A percentile compares a stretch with the other conserved stretches of the same genome.
Evolutionary conservation across 164 flowering plant species (phyloP).

Genomic region (Piper longum): DNA sequence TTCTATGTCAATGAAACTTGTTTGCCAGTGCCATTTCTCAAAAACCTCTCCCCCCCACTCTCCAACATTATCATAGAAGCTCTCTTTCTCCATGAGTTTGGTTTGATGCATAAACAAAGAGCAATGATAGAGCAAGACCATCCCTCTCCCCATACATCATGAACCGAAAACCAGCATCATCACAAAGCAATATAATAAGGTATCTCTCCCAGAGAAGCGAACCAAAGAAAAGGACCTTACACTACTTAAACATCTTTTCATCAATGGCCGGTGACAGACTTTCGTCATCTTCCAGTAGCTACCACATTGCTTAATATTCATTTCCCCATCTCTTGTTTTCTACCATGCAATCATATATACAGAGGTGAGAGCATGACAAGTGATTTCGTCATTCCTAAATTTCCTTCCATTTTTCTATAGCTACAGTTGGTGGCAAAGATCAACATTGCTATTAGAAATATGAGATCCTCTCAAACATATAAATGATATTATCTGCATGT

Average conservation of each 20-base stretch:
- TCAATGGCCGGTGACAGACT: not conserved
- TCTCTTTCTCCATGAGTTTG: not conserved
- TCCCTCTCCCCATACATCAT: not conserved
- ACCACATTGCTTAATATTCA: too few relatives aligned
- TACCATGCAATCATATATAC: too few relatives aligned
- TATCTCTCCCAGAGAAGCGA: too few relatives aligned
- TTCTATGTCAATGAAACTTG: too few relatives aligned
- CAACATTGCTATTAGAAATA: not conserved
- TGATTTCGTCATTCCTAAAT: not conserved
- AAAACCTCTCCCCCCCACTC: too few relatives aligned
- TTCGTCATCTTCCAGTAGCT: not conserved
- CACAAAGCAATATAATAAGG: not conserved
- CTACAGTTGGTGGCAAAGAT: not conserved
- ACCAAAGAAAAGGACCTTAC: not conserved
- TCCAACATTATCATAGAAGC: not conserved
- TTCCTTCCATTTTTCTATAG: not conserved
- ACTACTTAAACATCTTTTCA: not conserved
- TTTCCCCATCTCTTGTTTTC: too few relatives aligned
- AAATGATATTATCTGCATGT: too few relatives aligned
- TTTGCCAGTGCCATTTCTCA: too few relatives aligned
- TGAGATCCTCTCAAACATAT: too few relatives aligned
- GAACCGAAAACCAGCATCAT: not conserved
- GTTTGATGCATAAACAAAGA: not conserved
- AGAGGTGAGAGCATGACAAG: not conserved
- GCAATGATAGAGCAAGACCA: not conserved